Percentiles rank a stretch among this genome's conserved stretches.
Evolutionary conservation across 805 yeast species (phyloP).

Genomic region (Vanderwaltozyma yarrowii): DNA sequence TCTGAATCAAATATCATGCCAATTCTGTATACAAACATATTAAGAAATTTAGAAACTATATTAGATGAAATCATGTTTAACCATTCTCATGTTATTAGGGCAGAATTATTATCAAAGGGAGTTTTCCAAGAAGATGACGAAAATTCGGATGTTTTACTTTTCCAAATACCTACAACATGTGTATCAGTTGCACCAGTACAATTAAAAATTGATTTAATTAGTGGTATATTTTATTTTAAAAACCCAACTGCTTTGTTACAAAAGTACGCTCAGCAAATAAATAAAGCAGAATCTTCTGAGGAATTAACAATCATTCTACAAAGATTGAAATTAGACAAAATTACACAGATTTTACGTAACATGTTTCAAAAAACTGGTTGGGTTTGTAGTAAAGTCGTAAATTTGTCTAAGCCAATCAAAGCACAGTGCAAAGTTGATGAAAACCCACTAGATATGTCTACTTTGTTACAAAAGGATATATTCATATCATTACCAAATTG

Average conservation of each 20-base stretch:
- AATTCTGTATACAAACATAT: slow-evolving; percentile 15
- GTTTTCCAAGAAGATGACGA: slow-evolving; percentile 26
- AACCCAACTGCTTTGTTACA: slow-evolving; percentile 25
- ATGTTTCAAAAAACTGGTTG: slow-evolving; percentile 31
- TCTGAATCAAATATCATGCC: slow-evolving; percentile 12
- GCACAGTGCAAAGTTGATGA: slow-evolving; percentile 9
- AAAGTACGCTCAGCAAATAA: slow-evolving; percentile 21
- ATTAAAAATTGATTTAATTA: slow-evolving; percentile 24
- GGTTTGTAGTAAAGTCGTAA: slow-evolving; percentile 23
- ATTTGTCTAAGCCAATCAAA: slow-evolving; percentile 15
- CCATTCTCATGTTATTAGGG: slow-evolving; percentile 26
- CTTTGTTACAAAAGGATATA: slow-evolving; percentile 19
- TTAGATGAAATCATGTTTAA: slow-evolving; percentile 28
- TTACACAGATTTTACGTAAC: slow-evolving; percentile 20
- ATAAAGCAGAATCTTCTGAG: slow-evolving; percentile 18
- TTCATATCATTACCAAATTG: slow-evolving; percentile 27
- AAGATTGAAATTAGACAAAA: slow-evolving; percentile 24
- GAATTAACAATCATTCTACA: slow-evolving; percentile 22
- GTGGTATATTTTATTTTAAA: slow-evolving; percentile 26
- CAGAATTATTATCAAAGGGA: slow-evolving; percentile 22
- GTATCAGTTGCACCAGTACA: slow-evolving; percentile 25
- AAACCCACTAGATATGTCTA: background rate
- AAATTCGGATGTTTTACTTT: slow-evolving; percentile 19
- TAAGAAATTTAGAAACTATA: slow-evolving; percentile 23
- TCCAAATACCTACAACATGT: slow-evolving; percentile 28